These are phyloP conservation scores for Xylaria bambusicola DNA, from an alignment of 495 filamentous ascomycete species.

Conservation along the genomic window DNA sequence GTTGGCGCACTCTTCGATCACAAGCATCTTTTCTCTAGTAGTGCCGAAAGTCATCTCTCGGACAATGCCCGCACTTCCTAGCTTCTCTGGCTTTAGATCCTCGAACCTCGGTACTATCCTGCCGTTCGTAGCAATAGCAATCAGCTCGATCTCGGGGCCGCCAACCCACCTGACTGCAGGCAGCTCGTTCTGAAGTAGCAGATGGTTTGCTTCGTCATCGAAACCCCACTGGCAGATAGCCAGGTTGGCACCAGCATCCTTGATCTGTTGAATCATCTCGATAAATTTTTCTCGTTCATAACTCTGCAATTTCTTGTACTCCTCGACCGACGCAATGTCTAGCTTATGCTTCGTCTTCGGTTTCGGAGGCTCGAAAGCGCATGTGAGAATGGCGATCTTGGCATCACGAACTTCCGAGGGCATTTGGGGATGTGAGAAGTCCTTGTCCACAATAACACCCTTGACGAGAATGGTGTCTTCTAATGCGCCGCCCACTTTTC, in stretches of 20 bases:
- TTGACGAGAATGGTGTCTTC: slow-evolving; percentile 94
- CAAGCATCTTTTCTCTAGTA: slow-evolving; percentile 97
- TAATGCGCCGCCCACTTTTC: slow-evolving; percentile 94
- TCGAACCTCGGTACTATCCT: slow-evolving; percentile 97
- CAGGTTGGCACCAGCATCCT: slow-evolving; percentile 94
- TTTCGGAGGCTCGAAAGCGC: slow-evolving; percentile 99
- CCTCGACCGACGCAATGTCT: slow-evolving; percentile 94
- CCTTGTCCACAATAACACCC: slow-evolving; percentile 98
- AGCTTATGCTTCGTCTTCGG: slow-evolving; percentile 99
- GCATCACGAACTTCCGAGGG: slow-evolving; percentile 89
- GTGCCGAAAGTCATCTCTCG: slow-evolving; percentile 96
- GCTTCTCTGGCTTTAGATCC: slow-evolving; percentile 85
- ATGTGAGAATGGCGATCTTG: slow-evolving; percentile 96
- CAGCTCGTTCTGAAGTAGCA: slow-evolving; percentile 92
- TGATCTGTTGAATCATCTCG: slow-evolving; percentile 98
- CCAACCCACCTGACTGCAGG: slow-evolving; percentile 98
- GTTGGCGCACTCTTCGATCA: slow-evolving; percentile 99
- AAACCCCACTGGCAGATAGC: slow-evolving; percentile 99
- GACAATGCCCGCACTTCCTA: slow-evolving; percentile 87
- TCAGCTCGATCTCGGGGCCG: slow-evolving; percentile 96
- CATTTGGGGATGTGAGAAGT: slow-evolving; percentile 99
- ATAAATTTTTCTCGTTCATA: slow-evolving; percentile 96
- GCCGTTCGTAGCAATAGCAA: slow-evolving; percentile 97
- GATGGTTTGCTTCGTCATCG: slow-evolving; percentile 97
- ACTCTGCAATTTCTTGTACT: slow-evolving; percentile 93